phyloP scores from a whole-genome alignment of 768 basidiomycete species.

The Leccinellum luteum region DNA sequence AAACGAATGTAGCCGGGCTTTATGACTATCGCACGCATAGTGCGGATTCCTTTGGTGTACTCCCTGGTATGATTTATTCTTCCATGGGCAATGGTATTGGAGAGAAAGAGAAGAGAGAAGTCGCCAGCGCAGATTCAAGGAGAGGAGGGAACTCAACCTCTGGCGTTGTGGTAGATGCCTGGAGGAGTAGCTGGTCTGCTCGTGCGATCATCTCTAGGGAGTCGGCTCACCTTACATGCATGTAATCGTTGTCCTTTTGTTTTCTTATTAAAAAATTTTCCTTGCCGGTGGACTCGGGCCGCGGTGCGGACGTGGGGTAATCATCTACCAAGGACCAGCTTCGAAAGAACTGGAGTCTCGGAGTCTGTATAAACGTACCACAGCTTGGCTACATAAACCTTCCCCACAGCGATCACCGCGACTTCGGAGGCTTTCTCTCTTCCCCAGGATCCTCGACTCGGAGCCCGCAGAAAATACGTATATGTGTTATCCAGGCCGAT shows the following conservation, averaged over 20 bases:
- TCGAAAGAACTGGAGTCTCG: background rate
- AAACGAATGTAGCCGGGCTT: conserved; percentile 19
- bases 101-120: background rate
- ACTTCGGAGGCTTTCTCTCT: background rate
- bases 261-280: background rate
- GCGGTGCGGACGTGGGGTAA: too few relatives aligned
- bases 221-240: background rate
- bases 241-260: background rate
- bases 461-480: background rate
- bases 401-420: background rate
- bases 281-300: too few relatives aligned
- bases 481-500: background rate
- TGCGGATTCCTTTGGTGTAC: conserved; percentile 20
- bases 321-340: background rate
- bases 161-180: background rate
- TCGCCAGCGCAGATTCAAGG: background rate
- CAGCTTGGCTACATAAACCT: background rate
- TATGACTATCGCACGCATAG: conserved; percentile 30
- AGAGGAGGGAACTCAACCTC: background rate
- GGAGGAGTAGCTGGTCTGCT: background rate
- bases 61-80: conserved; percentile 11
- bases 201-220: background rate
- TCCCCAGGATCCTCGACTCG: background rate
- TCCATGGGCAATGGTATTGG: conserved; percentile 17
- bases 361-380: background rate